Base-by-base conservation (phyloP, 306 rosid species). In the Phaseolus lunatus region DNA sequence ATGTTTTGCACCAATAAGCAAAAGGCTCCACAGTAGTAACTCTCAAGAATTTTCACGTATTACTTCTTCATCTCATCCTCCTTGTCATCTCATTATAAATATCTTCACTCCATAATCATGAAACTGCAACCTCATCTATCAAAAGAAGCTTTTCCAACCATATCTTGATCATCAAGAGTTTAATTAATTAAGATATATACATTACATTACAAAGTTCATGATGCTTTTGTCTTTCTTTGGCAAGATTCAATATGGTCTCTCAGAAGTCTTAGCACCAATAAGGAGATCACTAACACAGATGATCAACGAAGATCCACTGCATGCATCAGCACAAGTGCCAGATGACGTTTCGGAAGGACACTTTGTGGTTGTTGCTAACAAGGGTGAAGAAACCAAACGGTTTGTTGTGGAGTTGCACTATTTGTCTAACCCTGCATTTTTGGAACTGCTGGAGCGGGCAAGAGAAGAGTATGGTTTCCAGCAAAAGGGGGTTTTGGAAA, bases 221-320 rank as follows among this genome's bases (percentile, higher is more conserved):
- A 85, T 61, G 91, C 63, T 80, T 41, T 65, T 67, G 72, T 80
- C 78, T 43, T 53, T 85, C 15, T 63, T 79, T 18, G 52, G 77
- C 9, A 79, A 78, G 83, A 71, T 86, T 10, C 87, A 82, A 0
- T 58, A 69, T 79, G 13, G 85, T 72, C 58, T 84, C 44, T 48
- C 82, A 3, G 63, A 27, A 31, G 47, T 76, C 35, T 47, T 73
- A 16, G 70, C 71, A 9, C 20, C 71, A 13, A 63, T 71, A 0
- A 83, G 75, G 71, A 82, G 81, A 62, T 49, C 63, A 52, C 1
- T 7, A 53, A 44, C n/a, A 12, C 45, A 4, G 3, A 5, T 62
- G 10, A 31, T 52, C 54, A 24, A 63, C 6, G 65, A 75, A 39
- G 84, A 31, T 18, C 1, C 50, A 35, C 5, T 16, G 41, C 13